phyloP scores from a whole-genome alignment of 164 flowering plant species.

The Aristolochia contorta region DNA sequence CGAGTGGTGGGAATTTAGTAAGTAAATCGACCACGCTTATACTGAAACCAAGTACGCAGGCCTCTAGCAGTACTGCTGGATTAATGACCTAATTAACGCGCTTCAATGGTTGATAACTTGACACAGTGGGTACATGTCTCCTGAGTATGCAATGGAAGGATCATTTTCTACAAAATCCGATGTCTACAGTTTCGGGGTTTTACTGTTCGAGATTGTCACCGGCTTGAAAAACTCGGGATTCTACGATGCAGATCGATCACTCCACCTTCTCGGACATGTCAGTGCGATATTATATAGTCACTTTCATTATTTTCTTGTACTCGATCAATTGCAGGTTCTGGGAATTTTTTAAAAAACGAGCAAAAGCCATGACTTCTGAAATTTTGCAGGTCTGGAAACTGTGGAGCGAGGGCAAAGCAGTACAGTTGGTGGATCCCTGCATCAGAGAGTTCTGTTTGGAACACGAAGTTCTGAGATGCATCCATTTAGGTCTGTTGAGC shows the following conservation, averaged over 20 bases:
- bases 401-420: conserved; percentile 5
- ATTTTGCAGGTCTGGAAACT: background rate
- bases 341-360: no score
- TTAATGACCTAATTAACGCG: no score
- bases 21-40: background rate
- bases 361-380: no score
- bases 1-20: conserved; percentile 34
- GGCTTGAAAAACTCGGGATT: conserved; percentile 9
- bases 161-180: conserved; percentile 1
- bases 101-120: no score
- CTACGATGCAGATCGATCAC: background rate
- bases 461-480: conserved; percentile 3
- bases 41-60: no score
- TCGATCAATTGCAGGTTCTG: no score
- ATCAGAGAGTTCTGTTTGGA: background rate
- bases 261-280: conserved; percentile 8
- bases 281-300: background rate
- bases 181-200: conserved; percentile 6
- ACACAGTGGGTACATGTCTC: conserved; percentile 4
- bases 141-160: conserved; percentile 9
- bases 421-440: conserved; percentile 1
- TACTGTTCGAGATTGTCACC: conserved; percentile 7
- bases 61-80: no score
- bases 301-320: no score
- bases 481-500: conserved; percentile 7